Evolutionary conservation across 228 moss, liverwort and hornwort genomes (phyloP).

Genomic region (Sphagnum fallax): DNA sequence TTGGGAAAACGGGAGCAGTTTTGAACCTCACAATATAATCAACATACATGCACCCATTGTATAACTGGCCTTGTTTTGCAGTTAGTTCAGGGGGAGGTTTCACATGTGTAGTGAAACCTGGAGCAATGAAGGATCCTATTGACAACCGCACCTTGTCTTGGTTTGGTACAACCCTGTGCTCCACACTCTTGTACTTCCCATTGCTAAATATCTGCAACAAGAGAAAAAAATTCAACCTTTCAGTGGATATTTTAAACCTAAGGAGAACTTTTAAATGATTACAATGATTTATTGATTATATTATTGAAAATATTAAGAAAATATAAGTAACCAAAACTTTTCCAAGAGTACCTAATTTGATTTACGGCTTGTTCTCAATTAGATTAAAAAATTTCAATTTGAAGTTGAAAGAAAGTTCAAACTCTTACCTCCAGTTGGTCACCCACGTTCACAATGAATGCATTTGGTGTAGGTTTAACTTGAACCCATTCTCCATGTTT

Average conservation of each 20-base stretch:
- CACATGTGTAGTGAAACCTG: background rate
- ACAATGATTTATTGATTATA: too few species aligned
- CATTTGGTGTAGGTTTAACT: constrained; percentile 1
- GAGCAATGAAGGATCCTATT: background rate
- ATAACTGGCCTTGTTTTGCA: background rate
- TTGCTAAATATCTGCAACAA: background rate
- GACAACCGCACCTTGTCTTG: background rate
- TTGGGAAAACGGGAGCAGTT: background rate
- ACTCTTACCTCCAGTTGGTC: background rate
- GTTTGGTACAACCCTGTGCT: background rate
- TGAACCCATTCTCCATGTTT: background rate
- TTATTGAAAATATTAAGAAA: too few species aligned
- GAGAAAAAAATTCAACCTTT: too few species aligned
- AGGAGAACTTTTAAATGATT: too few species aligned
- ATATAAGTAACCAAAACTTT: too few species aligned
- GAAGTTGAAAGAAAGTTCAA: too few species aligned
- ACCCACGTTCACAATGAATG: constrained; percentile 1
- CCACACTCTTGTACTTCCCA: background rate
- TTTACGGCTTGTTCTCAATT: too few species aligned
- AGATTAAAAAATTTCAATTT: too few species aligned
- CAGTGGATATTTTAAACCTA: too few species aligned
- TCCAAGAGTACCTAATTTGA: too few species aligned
- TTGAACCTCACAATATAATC: background rate
- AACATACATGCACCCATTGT: background rate
- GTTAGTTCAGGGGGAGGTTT: background rate